Evolutionary conservation across 495 filamentous ascomycete genomes (phyloP).

Genomic region (Podospora bellae-mahoneyi): DNA sequence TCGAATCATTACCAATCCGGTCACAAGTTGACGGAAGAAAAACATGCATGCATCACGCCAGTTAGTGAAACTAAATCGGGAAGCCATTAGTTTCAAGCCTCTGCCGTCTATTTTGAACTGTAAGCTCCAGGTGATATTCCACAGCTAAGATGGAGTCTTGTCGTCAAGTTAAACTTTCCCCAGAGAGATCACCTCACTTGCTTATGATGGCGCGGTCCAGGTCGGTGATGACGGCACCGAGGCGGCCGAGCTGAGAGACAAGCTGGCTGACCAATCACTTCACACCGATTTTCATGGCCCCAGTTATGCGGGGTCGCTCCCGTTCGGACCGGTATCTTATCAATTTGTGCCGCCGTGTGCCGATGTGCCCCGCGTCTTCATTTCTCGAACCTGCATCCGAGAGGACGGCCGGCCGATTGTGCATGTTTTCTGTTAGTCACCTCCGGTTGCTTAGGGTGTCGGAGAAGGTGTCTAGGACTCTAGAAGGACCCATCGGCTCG

Average conservation of each 20-base stretch:
- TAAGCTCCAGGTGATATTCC: background rate
- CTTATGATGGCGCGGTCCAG: slow-evolving; percentile 18
- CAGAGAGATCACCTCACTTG: background rate
- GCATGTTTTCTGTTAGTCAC: slow-evolving; percentile 1
- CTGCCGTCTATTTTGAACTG: background rate
- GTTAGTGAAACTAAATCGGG: background rate
- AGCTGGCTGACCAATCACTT: slow-evolving; percentile 6
- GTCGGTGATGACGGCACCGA: slow-evolving; percentile 26
- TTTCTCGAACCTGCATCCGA: background rate
- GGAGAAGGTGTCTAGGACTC: background rate
- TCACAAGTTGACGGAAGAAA: background rate
- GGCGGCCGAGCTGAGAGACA: background rate
- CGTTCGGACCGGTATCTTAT: slow-evolving; percentile 10
- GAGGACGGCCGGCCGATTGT: slow-evolving; percentile 1
- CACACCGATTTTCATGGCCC: slow-evolving; percentile 8
- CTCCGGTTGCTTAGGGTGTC: background rate
- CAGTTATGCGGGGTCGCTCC: slow-evolving; percentile 3
- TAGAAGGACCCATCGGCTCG: background rate
- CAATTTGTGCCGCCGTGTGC: background rate
- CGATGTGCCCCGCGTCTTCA: background rate
- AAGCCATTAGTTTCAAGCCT: background rate
- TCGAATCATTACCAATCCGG: background rate
- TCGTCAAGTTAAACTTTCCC: background rate
- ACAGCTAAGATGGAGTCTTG: background rate
- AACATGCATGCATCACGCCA: background rate